Conservation (phyloP, 2,329 filamentous ascomycete species). For the Fusarium lateritium region DNA sequence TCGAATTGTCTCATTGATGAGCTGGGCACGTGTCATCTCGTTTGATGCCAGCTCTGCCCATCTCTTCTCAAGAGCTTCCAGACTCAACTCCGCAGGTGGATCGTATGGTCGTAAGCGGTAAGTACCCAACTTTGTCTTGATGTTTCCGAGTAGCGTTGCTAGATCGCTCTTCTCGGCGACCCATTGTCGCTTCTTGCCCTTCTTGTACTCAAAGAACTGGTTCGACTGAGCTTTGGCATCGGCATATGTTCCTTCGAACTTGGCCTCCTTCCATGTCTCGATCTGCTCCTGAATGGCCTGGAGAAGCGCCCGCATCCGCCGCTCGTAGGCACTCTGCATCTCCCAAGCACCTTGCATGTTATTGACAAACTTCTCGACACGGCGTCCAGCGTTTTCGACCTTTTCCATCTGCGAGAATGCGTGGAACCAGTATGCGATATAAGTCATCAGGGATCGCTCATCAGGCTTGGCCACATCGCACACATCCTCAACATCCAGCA, state of each 20-base stretch:
- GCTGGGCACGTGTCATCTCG: conserved; percentile 89
- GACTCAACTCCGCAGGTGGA: conserved; percentile 84
- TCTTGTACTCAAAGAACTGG: conserved; percentile 91
- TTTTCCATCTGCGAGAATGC: conserved; percentile 99
- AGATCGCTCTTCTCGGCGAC: conserved; percentile 98
- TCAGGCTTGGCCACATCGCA: conserved; percentile 97
- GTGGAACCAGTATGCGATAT: conserved; percentile 99
- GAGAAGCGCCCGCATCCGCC: conserved; percentile 87
- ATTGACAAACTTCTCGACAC: conserved; percentile 98
- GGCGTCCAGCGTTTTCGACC: conserved; percentile 95
- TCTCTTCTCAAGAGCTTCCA: conserved; percentile 85
- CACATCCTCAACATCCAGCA: conserved; percentile 98
- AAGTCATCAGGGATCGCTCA: conserved; percentile 97
- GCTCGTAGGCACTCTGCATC: conserved; percentile 97
- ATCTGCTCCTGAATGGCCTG: conserved; percentile 81
- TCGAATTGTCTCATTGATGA: conserved; percentile 98
- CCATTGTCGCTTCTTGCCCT: conserved; percentile 92
- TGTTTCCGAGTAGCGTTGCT: conserved; percentile 93
- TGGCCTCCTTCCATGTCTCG: conserved; percentile 81
- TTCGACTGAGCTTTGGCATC: conserved; percentile 91
- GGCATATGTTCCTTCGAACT: conserved; percentile 90
- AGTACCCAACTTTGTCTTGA: conserved; percentile 98
- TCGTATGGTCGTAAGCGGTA: conserved; percentile 94
- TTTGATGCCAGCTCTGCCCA: conserved; percentile 86
- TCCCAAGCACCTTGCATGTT: conserved; percentile 99